Conservation (phyloP, 23 red algal genomes). For the Porphyridium purpureum region DNA sequence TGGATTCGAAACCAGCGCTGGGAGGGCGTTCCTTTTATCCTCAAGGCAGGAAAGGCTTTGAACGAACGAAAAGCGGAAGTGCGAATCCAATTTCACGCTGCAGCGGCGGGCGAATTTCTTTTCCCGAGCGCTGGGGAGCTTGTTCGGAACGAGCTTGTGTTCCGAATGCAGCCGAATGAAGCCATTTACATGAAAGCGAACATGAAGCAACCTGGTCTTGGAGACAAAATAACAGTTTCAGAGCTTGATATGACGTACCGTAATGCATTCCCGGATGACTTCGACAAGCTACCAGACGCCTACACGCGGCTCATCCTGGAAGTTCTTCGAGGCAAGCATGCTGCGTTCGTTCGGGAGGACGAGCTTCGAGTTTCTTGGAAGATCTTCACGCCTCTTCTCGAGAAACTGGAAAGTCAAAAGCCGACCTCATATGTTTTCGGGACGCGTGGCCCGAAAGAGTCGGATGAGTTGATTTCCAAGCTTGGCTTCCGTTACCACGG, state of each 20-base stretch:
- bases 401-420: slow-evolving; percentile 35
- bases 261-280: slow-evolving; percentile 39
- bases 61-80: slow-evolving; percentile 82
- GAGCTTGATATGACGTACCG: slow-evolving; percentile 72
- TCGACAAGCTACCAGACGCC: slow-evolving; percentile 49
- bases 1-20: slow-evolving; percentile 84
- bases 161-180: slow-evolving; percentile 73
- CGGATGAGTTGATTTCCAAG: slow-evolving; percentile 45
- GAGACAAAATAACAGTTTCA: slow-evolving; percentile 30
- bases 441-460: slow-evolving; percentile 50
- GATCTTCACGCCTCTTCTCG: slow-evolving; percentile 73
- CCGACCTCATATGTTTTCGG: slow-evolving; percentile 60
- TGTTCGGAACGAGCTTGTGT: slow-evolving; percentile 70
- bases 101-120: slow-evolving; percentile 21
- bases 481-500: slow-evolving; percentile 34
- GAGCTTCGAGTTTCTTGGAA: slow-evolving; percentile 74
- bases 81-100: slow-evolving; percentile 59
- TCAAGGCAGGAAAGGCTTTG: slow-evolving; percentile 94
- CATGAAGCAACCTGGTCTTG: slow-evolving; percentile 57
- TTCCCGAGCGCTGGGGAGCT: slow-evolving; percentile 16
- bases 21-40: slow-evolving; percentile 91
- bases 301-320: slow-evolving; percentile 78
- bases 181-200: slow-evolving; percentile 82
- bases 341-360: slow-evolving; percentile 76
- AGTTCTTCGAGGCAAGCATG: slow-evolving; percentile 44